Percentiles rank a stretch among this genome's conserved stretches.
Conservation (phyloP, 148 eudicot genomes). For the Spergularia marina region DNA sequence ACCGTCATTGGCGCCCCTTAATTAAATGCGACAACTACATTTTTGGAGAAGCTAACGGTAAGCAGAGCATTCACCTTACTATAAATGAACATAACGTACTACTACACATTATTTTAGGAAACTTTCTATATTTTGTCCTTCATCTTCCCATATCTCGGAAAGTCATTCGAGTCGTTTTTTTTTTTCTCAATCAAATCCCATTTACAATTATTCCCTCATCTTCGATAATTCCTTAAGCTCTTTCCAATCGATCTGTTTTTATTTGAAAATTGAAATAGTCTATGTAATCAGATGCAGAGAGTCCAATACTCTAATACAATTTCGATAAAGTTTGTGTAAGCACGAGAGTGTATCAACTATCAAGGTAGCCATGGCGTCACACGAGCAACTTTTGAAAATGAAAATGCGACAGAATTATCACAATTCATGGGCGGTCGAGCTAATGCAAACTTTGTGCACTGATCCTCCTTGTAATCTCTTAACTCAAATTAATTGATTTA, state of each 20-base stretch:
- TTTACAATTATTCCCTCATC: too few relatives aligned
- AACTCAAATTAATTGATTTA: too few relatives aligned
- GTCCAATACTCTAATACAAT: too few relatives aligned
- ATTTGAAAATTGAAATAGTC: too few relatives aligned
- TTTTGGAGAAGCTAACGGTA: not conserved
- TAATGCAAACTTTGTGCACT: slow-evolving; percentile 13
- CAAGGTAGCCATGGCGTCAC: slow-evolving; percentile 9
- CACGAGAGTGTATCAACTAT: not conserved
- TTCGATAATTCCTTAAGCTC: too few relatives aligned
- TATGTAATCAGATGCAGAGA: too few relatives aligned
- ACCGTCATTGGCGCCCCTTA: not conserved
- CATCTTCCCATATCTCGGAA: not conserved
- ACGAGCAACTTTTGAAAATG: slow-evolving; percentile 28
- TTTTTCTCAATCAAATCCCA: too few relatives aligned
- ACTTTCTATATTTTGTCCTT: slow-evolving; percentile 8
- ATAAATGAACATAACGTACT: not conserved
- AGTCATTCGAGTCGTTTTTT: too few relatives aligned
- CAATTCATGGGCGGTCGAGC: slow-evolving; percentile 31
- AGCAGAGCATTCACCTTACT: not conserved
- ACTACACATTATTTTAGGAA: slow-evolving; percentile 3
- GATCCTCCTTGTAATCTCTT: slow-evolving; percentile 25
- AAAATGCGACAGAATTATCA: slow-evolving; percentile 26
- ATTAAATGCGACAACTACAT: not conserved
- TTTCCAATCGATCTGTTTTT: too few relatives aligned
- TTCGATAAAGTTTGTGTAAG: not conserved